A percentile compares a stretch with the other conserved stretches of the same genome.
Evolutionary conservation across 2,329 filamentous ascomycete species (phyloP).

Genomic region (Amphichorda felina): DNA sequence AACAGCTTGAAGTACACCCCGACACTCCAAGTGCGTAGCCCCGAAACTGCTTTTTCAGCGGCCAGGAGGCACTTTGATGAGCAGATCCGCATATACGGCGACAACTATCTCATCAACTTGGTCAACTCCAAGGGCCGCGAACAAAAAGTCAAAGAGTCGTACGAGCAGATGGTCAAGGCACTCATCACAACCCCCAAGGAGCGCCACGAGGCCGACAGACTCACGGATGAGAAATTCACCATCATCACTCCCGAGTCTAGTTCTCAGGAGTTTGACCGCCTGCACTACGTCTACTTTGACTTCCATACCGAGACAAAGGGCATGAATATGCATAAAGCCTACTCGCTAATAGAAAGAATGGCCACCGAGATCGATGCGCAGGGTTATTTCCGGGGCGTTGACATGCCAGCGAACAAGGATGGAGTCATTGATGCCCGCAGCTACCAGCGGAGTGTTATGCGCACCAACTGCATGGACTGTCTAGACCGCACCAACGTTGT

Average conservation of each 20-base stretch:
- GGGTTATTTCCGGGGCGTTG: conserved; percentile 85
- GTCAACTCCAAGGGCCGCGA: conserved; percentile 96
- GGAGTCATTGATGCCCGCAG: conserved; percentile 70
- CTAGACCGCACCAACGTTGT: conserved; percentile 96
- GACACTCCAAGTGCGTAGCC: conserved; percentile 74
- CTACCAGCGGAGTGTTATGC: conserved; percentile 78
- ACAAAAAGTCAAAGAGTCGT: conserved; percentile 78
- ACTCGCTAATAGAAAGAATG: conserved; percentile 74
- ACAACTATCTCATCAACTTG: conserved; percentile 94
- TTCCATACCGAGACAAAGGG: conserved; percentile 98
- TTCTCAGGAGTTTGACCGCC: conserved; percentile 58
- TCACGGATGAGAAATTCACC: conserved; percentile 70
- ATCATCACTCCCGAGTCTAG: conserved; percentile 54
- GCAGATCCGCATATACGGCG: conserved; percentile 86
- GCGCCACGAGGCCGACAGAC: conserved; percentile 48
- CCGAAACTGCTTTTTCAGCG: conserved; percentile 68
- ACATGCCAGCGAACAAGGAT: conserved; percentile 61
- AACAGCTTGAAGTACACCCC: conserved; percentile 89
- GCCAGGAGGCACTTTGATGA: conserved; percentile 84
- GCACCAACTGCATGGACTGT: conserved; percentile 99
- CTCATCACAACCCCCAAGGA: conserved; percentile 55
- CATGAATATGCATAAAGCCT: conserved; percentile 82
- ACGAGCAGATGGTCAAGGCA: conserved; percentile 81
- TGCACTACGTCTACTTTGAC: conserved; percentile 98
- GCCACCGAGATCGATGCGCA: conserved; percentile 65